These are phyloP conservation scores for Kwoniella newhampshirensis DNA, from an alignment of 768 basidiomycete species.

Conservation along the genomic window DNA sequence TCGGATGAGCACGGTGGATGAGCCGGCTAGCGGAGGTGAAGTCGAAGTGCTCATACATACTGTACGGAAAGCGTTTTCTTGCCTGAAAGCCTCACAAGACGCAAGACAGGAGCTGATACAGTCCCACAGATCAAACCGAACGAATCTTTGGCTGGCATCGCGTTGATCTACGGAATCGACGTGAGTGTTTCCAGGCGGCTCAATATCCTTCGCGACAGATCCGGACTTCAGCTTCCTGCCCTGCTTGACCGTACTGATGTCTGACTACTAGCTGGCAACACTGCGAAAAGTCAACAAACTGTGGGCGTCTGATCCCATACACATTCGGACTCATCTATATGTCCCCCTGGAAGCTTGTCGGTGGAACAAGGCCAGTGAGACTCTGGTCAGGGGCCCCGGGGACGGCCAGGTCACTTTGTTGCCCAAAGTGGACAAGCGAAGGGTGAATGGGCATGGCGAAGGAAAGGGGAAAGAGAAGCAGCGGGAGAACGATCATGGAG, in stretches of 20 bases:
- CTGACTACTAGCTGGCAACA: slow-evolving; percentile 59
- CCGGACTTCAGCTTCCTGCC: too few relatives aligned
- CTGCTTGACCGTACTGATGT: too few relatives aligned
- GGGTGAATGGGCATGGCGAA: neutral
- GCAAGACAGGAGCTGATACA: neutral
- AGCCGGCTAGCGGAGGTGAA: slow-evolving; percentile 24
- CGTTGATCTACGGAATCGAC: slow-evolving; percentile 83
- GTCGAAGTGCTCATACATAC: slow-evolving; percentile 55
- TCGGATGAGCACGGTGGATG: slow-evolving; percentile 28
- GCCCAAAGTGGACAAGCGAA: slow-evolving; percentile 19
- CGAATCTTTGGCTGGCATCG: slow-evolving; percentile 83
- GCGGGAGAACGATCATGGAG: neutral
- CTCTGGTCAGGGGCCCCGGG: slow-evolving; percentile 43
- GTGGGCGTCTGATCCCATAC: slow-evolving; percentile 90
- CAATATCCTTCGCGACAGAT: too few relatives aligned
- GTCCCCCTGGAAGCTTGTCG: slow-evolving; percentile 63
- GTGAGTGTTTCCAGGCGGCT: slow-evolving; percentile 54
- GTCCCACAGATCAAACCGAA: slow-evolving; percentile 61
- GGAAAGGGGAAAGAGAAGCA: slow-evolving; percentile 27
- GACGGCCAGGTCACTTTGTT: slow-evolving; percentile 45
- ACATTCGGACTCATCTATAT: slow-evolving; percentile 76
- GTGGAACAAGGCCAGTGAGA: slow-evolving; percentile 49
- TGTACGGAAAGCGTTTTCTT: slow-evolving; percentile 27
- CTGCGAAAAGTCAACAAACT: slow-evolving; percentile 86
- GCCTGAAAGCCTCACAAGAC: too few relatives aligned